A percentile compares a stretch with the other conserved stretches of the same genome.
These are phyloP conservation scores for Blastobotrys muscicola DNA, from an alignment of 805 yeast species.

Conservation along the genomic window DNA sequence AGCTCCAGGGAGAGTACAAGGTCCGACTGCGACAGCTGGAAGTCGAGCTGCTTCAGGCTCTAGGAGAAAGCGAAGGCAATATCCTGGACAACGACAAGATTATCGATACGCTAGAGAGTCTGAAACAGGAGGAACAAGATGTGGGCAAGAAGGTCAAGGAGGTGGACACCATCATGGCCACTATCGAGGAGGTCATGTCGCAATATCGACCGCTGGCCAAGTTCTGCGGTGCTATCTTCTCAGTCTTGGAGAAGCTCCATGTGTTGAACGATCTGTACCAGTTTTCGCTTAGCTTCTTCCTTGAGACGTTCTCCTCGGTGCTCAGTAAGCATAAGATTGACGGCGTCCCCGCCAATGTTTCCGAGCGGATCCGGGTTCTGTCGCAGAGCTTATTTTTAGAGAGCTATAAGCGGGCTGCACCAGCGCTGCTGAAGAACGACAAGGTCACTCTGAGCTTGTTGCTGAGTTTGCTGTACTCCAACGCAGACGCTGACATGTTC, in stretches of 20 bases:
- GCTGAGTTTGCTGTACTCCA: neutral
- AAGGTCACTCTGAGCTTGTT: constrained; percentile 14
- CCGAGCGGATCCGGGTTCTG: constrained; percentile 26
- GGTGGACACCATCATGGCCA: constrained; percentile 44
- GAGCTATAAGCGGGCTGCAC: constrained; percentile 36
- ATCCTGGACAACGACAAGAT: constrained; percentile 61
- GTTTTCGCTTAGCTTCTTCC: constrained; percentile 42
- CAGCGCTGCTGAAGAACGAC: constrained; percentile 39
- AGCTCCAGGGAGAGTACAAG: constrained; percentile 51
- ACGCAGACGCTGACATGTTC: neutral
- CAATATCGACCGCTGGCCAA: constrained; percentile 47
- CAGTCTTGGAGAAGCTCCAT: constrained; percentile 36
- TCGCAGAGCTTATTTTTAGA: constrained; percentile 36
- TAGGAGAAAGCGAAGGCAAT: constrained; percentile 49
- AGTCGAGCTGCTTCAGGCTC: constrained; percentile 42
- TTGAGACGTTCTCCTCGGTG: constrained; percentile 24
- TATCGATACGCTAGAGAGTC: constrained; percentile 46
- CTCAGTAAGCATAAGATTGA: neutral
- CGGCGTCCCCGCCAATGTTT: neutral
- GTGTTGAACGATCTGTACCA: constrained; percentile 46
- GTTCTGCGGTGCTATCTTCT: constrained; percentile 43
- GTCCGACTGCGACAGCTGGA: constrained; percentile 49
- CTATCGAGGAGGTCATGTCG: constrained; percentile 40
- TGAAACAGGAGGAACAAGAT: constrained; percentile 53
- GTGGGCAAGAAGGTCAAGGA: constrained; percentile 46